These are phyloP conservation scores for Rhododendron vialii DNA, from an alignment of 148 eudicot species.

Conservation along the genomic window DNA sequence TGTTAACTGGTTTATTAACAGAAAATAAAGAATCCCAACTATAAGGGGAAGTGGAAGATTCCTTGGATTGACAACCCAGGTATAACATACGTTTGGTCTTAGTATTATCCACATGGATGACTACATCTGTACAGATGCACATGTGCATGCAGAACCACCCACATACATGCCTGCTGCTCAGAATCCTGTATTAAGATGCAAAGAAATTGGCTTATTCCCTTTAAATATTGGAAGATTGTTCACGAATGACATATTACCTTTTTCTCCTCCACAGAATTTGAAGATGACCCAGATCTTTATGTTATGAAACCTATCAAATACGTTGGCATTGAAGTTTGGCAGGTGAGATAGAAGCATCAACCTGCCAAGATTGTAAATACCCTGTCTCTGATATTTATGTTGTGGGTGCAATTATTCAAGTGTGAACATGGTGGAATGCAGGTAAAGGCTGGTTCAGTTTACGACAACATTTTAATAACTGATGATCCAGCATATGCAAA, in stretches of 20 bases:
- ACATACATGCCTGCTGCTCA: neutral
- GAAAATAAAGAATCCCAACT: slow-evolving; percentile 91
- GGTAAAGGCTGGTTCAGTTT: slow-evolving; percentile 95
- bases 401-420: neutral
- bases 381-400: neutral
- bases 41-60: slow-evolving; percentile 94
- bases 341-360: slow-evolving; percentile 33
- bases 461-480: slow-evolving; percentile 80
- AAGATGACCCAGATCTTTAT: slow-evolving; percentile 93
- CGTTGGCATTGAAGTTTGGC: slow-evolving; percentile 93
- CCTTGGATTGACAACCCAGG: slow-evolving; percentile 99
- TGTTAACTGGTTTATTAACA: slow-evolving; percentile 19
- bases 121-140: neutral
- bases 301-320: slow-evolving; percentile 74
- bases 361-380: neutral
- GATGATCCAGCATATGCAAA: slow-evolving; percentile 95
- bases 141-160: neutral
- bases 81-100: slow-evolving; percentile 17
- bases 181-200: neutral
- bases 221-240: neutral
- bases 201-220: neutral
- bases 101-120: neutral
- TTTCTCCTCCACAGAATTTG: slow-evolving; percentile 52
- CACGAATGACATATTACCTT: neutral
- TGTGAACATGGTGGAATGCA: slow-evolving; percentile 21